Percentiles rank a stretch among this genome's conserved stretches.
These are phyloP conservation scores for Geotrichum phurueaensis DNA, from an alignment of 1,139 yeast genomes.

Conservation along the genomic window DNA sequence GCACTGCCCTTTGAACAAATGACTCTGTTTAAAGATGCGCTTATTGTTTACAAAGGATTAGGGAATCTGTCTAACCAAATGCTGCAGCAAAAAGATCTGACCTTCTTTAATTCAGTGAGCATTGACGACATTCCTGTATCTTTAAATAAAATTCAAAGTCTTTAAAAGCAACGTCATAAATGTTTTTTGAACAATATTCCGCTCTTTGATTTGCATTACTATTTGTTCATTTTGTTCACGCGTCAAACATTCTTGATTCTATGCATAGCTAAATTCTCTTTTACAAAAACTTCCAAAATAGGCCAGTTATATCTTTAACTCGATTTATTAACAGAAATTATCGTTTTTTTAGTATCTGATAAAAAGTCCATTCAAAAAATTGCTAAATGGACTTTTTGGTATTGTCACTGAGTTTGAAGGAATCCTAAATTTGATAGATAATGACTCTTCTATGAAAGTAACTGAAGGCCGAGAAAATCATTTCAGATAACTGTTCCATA, in stretches of 20 bases:
- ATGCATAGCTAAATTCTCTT: constrained; percentile 28
- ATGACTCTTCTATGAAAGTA: constrained; percentile 20
- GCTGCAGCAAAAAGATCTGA: constrained; percentile 23
- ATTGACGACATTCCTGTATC: constrained; percentile 25
- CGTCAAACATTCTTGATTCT: constrained; percentile 38
- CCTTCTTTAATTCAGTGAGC: constrained; percentile 31
- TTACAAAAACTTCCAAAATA: constrained; percentile 35
- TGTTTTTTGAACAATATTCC: constrained; percentile 38
- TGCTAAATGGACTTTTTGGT: constrained; percentile 34
- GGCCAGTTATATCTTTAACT: constrained; percentile 34
- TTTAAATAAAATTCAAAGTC: constrained; percentile 18
- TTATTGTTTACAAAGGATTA: constrained; percentile 43
- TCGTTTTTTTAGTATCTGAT: constrained; percentile 28
- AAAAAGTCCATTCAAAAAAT: constrained; percentile 26
- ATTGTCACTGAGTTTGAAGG: constrained; percentile 33
- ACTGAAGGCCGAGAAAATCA: neutral
- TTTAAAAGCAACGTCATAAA: constrained; percentile 29
- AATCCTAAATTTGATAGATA: constrained; percentile 21
- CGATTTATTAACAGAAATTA: constrained; percentile 39
- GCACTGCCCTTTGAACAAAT: constrained; percentile 46
- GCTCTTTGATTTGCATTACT: constrained; percentile 39
- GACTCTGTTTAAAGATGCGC: constrained; percentile 53
- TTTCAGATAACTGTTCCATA: constrained; percentile 15
- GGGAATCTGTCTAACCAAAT: constrained; percentile 29
- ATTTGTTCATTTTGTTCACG: constrained; percentile 40